Base-by-base conservation (phyloP, 1,284 basidiomycete genomes). In the Takashimella tepidaria region DNA sequence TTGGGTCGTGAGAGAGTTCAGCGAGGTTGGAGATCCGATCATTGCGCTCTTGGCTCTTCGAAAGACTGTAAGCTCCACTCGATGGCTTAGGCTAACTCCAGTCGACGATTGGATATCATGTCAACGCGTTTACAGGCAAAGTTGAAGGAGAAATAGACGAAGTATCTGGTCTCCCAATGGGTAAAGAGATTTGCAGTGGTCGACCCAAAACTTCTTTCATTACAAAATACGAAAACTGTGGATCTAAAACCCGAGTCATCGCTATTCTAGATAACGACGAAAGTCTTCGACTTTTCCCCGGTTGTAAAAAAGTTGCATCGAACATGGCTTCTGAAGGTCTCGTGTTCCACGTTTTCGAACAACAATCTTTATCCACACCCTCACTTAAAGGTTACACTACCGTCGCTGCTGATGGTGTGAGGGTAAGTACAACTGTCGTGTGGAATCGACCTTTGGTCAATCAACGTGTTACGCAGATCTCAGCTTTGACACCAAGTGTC, bases 51-150 rank as follows among this genome's bases (percentile, higher is more conserved):
- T 75, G n/a, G 72, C 69, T 3, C 58, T 58, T 5, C 58, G 58
- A 42, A 40, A 25, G 1, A 48, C 51, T 19, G 49, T 43, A 20
- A 24, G 20, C 22, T n/a, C 26, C 5, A 31, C 21, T n/a, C n/a
- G n/a, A 8, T 11, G 6, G 42, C n/a, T 22, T 19, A 24, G 45
- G 11, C 19, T 49, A 16, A 37, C 31, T 37, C 6, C 31, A 60
- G 11, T 86, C 45, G 1, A 73, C 88, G 0, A 83, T 91, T 2
- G 66, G 86, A 12, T 92, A 85, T 78, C 86, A 89, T 59, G 75
- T 93, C 49, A 81, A 92, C 61, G 87, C 87, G 0, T 73, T 88
- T 43, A 91, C 87, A 0, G 90, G 90, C 22, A 79, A 80, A 24
- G 83, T 69, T 5, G 49, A 57, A 1, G 68, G 67, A 19, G 63